phyloP scores from a whole-genome alignment of 2,329 filamentous ascomycete species.

The Fusarium robinianum region DNA sequence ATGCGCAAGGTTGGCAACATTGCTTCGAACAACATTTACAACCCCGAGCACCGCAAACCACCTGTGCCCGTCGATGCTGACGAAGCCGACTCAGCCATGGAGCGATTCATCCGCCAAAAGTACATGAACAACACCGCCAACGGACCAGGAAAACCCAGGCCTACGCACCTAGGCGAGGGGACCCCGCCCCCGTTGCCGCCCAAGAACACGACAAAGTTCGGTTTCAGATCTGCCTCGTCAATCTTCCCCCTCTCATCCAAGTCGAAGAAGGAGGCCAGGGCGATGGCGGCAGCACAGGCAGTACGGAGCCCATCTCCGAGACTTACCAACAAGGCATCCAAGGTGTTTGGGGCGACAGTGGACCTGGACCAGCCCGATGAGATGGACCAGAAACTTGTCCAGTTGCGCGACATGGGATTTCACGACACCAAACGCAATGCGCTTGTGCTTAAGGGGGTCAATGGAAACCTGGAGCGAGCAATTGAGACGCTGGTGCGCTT shows the following conservation, averaged over 20 bases:
- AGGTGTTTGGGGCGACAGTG: slow-evolving; percentile 71
- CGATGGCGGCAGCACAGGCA: slow-evolving; percentile 34
- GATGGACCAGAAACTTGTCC: slow-evolving; percentile 75
- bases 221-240: slow-evolving; percentile 65
- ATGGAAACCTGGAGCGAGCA: slow-evolving; percentile 83
- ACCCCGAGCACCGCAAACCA: slow-evolving; percentile 80
- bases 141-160: slow-evolving; percentile 44
- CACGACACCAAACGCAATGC: slow-evolving; percentile 79
- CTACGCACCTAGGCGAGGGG: slow-evolving; percentile 55
- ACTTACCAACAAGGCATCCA: slow-evolving; percentile 66
- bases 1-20: slow-evolving; percentile 93
- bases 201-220: slow-evolving; percentile 66
- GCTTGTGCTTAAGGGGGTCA: slow-evolving; percentile 78
- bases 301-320: slow-evolving; percentile 44
- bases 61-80: slow-evolving; percentile 88
- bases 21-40: slow-evolving; percentile 85
- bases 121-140: slow-evolving; percentile 68
- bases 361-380: slow-evolving; percentile 58
- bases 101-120: slow-evolving; percentile 92
- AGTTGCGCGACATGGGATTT: slow-evolving; percentile 90
- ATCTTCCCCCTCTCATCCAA: slow-evolving; percentile 67
- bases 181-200: slow-evolving; percentile 64
- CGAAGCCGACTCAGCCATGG: slow-evolving; percentile 92
- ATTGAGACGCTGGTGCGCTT: slow-evolving; percentile 83
- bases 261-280: slow-evolving; percentile 58